A percentile compares a stretch with the other conserved stretches of the same genome.
These are phyloP conservation scores for Hypomontagnella submonticulosa DNA, from an alignment of 495 filamentous ascomycete species.

Conservation along the genomic window DNA sequence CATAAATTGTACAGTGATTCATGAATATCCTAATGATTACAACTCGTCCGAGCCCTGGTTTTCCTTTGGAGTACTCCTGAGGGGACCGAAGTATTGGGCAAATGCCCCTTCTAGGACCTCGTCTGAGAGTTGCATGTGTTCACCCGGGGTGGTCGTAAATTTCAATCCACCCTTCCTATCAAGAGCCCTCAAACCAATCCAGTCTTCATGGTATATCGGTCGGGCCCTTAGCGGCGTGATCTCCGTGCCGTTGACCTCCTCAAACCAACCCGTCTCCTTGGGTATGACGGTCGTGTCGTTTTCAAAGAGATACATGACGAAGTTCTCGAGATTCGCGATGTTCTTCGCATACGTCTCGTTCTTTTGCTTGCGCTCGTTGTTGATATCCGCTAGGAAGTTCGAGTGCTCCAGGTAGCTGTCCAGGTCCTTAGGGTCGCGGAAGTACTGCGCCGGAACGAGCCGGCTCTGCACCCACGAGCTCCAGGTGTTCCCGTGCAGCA, in stretches of 20 bases:
- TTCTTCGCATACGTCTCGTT: constrained; percentile 79
- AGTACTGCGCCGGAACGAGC: constrained; percentile 96
- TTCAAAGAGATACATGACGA: constrained; percentile 91
- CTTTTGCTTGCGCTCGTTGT: constrained; percentile 85
- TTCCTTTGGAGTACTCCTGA: constrained; percentile 45
- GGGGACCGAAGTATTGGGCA: constrained; percentile 74
- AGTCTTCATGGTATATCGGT: constrained; percentile 87
- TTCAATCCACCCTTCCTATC: constrained; percentile 82
- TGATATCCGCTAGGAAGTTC: constrained; percentile 98
- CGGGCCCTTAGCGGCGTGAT: constrained; percentile 76
- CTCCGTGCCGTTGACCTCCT: constrained; percentile 79
- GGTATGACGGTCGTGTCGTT: constrained; percentile 89
- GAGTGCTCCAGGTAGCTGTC: constrained; percentile 82
- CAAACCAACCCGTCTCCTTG: constrained; percentile 92
- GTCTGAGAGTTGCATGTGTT: constrained; percentile 86
- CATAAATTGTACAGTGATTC: constrained; percentile 30
- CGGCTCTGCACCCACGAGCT: constrained; percentile 74
- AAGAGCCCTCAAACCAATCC: constrained; percentile 85
- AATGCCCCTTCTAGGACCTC: constrained; percentile 74
- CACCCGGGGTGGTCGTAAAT: constrained; percentile 75
- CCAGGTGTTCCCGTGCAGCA: constrained; percentile 82
- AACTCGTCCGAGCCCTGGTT: constrained; percentile 39
- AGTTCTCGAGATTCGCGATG: constrained; percentile 74
- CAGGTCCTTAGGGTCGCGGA: constrained; percentile 76
- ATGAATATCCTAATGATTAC: constrained; percentile 26